Conservation (phyloP, 495 filamentous ascomycete species). For the Aspergillus haitiensis region DNA sequence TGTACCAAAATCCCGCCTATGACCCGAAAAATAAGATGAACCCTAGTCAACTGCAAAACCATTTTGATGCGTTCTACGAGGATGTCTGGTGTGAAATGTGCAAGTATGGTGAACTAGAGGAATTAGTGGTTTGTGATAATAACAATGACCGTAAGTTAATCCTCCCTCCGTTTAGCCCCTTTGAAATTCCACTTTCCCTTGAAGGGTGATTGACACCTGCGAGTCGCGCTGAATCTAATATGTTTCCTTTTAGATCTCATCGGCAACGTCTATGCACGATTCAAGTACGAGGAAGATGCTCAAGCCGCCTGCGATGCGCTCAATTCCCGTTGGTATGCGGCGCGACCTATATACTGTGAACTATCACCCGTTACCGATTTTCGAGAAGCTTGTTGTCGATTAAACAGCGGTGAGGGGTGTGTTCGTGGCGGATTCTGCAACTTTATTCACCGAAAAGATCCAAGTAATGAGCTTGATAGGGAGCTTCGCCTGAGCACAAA, state of each 20-base stretch:
- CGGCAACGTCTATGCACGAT: constrained; percentile 98
- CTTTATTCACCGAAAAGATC: constrained; percentile 98
- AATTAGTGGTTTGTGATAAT: constrained; percentile 88
- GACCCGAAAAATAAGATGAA: constrained; percentile 97
- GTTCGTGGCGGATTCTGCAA: constrained; percentile 97
- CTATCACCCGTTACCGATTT: constrained; percentile 96
- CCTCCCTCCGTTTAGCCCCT: not conserved
- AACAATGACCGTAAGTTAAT: constrained; percentile 85
- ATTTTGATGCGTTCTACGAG: constrained; percentile 99
- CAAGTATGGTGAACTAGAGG: constrained; percentile 87
- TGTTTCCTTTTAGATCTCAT: constrained; percentile 67
- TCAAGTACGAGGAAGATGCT: constrained; percentile 99
- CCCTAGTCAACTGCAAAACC: constrained; percentile 88
- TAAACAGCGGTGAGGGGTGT: constrained; percentile 94
- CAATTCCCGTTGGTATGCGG: constrained; percentile 96
- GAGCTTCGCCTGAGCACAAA: constrained; percentile 85
- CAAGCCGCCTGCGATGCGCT: constrained; percentile 91
- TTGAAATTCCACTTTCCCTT: not conserved
- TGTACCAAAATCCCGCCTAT: constrained; percentile 98
- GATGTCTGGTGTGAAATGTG: constrained; percentile 99
- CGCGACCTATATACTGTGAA: constrained; percentile 96
- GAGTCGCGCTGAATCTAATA: constrained; percentile 23
- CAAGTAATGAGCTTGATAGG: constrained; percentile 78
- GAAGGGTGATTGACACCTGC: no score
- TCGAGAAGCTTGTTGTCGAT: constrained; percentile 92